These are phyloP conservation scores for Pythium brachiatum DNA, from an alignment of 352 stramenopile genomes.

Conservation along the genomic window DNA sequence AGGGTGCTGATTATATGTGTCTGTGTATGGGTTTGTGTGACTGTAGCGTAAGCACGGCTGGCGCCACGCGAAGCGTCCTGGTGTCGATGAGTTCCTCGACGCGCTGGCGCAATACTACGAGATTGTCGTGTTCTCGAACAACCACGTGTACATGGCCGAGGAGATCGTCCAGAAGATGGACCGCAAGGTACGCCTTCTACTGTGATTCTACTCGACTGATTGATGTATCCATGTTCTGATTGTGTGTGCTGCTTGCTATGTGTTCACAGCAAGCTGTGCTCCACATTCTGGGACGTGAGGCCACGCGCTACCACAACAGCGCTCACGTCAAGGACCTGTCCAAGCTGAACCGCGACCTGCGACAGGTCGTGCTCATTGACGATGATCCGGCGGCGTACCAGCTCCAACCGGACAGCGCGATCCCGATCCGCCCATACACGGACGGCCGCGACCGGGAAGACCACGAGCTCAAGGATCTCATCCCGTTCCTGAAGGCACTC, in stretches of 20 bases:
- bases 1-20: neutral
- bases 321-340: conserved; percentile 82
- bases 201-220: neutral
- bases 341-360: conserved; percentile 78
- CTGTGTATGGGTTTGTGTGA: neutral
- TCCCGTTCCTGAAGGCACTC: conserved; percentile 83
- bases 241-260: neutral
- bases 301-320: conserved; percentile 80
- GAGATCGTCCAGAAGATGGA: conserved; percentile 81
- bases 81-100: conserved; percentile 85
- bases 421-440: conserved; percentile 76
- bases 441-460: conserved; percentile 78
- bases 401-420: conserved; percentile 82
- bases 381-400: conserved; percentile 79
- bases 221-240: neutral
- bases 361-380: conserved; percentile 83
- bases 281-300: conserved; percentile 79
- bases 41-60: conserved; percentile 81
- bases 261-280: conserved; percentile 55
- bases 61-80: conserved; percentile 83
- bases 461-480: conserved; percentile 74
- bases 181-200: conserved; percentile 42
- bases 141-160: conserved; percentile 73
- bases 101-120: conserved; percentile 85
- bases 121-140: conserved; percentile 87